Percentiles rank a stretch among this genome's conserved stretches.
Evolutionary conservation across 148 eudicot genomes (phyloP).

Genomic region (Amaranthus palmeri): DNA sequence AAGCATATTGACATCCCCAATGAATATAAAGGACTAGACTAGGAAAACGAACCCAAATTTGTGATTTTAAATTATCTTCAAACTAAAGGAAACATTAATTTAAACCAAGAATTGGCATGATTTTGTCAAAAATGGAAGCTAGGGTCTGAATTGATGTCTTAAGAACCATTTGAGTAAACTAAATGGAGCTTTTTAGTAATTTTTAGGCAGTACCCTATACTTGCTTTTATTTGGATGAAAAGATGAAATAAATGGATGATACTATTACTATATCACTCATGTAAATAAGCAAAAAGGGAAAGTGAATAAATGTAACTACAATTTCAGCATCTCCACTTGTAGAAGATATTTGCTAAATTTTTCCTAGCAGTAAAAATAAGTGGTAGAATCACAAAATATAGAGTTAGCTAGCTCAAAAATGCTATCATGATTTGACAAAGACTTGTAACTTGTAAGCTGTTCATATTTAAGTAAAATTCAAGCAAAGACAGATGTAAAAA

Average conservation of each 20-base stretch:
- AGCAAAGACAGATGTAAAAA: constrained; percentile 29
- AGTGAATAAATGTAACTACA: constrained; percentile 21
- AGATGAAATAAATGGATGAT: constrained; percentile 13
- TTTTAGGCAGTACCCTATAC: constrained; percentile 19
- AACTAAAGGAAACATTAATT: constrained; percentile 3
- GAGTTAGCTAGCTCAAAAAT: too few species aligned
- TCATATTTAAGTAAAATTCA: constrained; percentile 24
- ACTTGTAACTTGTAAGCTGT: constrained; percentile 13
- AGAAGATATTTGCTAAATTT: constrained; percentile 19
- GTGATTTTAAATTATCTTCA: background rate
- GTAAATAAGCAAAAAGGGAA: constrained; percentile 13
- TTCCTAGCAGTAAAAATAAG: constrained; percentile 9
- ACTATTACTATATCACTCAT: constrained; percentile 20
- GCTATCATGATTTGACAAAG: constrained; percentile 20
- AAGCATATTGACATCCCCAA: background rate
- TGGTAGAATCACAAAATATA: constrained; percentile 8
- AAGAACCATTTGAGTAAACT: constrained; percentile 14
- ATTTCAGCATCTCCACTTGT: constrained; percentile 24
- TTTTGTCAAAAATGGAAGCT: background rate
- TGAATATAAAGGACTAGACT: background rate
- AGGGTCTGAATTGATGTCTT: background rate
- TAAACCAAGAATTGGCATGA: background rate
- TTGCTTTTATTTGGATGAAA: constrained; percentile 18
- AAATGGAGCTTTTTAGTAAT: constrained; percentile 7
- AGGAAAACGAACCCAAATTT: background rate